Conservation (phyloP, 768 basidiomycete species). For the Mycena olivaceomarginata region DNA sequence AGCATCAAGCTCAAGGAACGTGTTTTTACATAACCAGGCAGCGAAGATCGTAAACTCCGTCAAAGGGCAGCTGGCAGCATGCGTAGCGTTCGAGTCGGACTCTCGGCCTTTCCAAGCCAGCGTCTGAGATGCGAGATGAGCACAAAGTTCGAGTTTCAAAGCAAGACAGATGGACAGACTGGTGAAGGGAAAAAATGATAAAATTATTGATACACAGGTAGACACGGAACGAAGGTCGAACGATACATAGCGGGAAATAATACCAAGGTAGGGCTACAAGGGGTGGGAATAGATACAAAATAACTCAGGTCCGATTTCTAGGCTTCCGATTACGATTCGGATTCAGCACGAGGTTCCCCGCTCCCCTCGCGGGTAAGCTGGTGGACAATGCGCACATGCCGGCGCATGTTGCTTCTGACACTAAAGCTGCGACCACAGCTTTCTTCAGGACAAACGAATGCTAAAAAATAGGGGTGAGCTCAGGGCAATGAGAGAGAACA, state of each 20-base stretch:
- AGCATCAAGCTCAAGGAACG: conserved; percentile 40
- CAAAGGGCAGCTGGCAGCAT: neutral
- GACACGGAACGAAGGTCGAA: conserved; percentile 24
- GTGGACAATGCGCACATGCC: conserved; percentile 68
- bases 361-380: conserved; percentile 46
- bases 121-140: conserved; percentile 30
- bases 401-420: conserved; percentile 83
- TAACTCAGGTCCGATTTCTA: conserved; percentile 40
- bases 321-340: conserved; percentile 45
- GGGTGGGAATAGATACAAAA: conserved; percentile 45
- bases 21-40: conserved; percentile 29
- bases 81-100: conserved; percentile 33
- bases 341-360: conserved; percentile 43
- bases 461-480: conserved; percentile 55
- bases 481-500: conserved; percentile 22
- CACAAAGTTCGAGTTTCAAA: conserved; percentile 17
- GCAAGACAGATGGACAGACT: conserved; percentile 17
- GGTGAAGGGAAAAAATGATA: conserved; percentile 9
- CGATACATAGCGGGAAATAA: conserved; percentile 25
- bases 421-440: conserved; percentile 81
- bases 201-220: conserved; percentile 43
- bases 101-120: conserved; percentile 10
- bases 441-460: conserved; percentile 76
- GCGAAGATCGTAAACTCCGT: conserved; percentile 27
- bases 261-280: conserved; percentile 42